phyloP scores from a whole-genome alignment of 164 flowering plant genomes.

The Tetracentron sinense region DNA sequence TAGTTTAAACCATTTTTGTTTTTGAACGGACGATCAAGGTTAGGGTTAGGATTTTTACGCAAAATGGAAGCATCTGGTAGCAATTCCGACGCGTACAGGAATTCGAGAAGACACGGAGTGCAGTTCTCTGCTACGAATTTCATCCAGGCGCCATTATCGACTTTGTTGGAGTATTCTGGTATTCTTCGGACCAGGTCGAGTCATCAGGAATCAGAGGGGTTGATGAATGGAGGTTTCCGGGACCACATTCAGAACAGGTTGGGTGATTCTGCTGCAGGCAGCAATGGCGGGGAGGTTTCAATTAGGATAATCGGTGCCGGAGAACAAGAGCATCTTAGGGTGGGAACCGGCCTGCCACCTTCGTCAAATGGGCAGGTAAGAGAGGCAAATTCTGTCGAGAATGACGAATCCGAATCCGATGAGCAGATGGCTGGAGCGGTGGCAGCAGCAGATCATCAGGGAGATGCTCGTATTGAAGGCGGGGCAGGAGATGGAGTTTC shows the following conservation, averaged over 20 bases:
- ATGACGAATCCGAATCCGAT: slow-evolving; percentile 16
- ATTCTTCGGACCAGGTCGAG: slow-evolving; percentile 49
- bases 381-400: slow-evolving; percentile 13
- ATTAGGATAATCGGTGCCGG: slow-evolving; percentile 81
- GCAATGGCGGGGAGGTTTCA: slow-evolving; percentile 70
- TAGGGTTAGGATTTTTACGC: slow-evolving; percentile 43
- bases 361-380: slow-evolving; percentile 16
- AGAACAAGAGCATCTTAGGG: slow-evolving; percentile 60
- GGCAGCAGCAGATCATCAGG: slow-evolving; percentile 25
- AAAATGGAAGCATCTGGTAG: slow-evolving; percentile 61
- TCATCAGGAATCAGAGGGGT: slow-evolving; percentile 49
- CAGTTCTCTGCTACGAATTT: slow-evolving; percentile 66
- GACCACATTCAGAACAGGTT: slow-evolving; percentile 24
- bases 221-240: slow-evolving; percentile 28
- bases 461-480: slow-evolving; percentile 36
- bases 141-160: slow-evolving; percentile 69
- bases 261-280: slow-evolving; percentile 27
- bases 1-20: too few relatives aligned
- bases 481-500: slow-evolving; percentile 35
- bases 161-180: slow-evolving; percentile 85
- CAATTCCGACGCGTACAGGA: slow-evolving; percentile 46
- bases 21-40: slow-evolving; percentile 3
- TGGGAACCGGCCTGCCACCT: slow-evolving; percentile 10
- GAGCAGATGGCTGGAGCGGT: slow-evolving; percentile 20
- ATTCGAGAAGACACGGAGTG: slow-evolving; percentile 52